Percentiles rank a stretch among this genome's conserved stretches.
Conservation (phyloP, 1,284 basidiomycete genomes). For the Moesziomyces parantarcticus region DNA sequence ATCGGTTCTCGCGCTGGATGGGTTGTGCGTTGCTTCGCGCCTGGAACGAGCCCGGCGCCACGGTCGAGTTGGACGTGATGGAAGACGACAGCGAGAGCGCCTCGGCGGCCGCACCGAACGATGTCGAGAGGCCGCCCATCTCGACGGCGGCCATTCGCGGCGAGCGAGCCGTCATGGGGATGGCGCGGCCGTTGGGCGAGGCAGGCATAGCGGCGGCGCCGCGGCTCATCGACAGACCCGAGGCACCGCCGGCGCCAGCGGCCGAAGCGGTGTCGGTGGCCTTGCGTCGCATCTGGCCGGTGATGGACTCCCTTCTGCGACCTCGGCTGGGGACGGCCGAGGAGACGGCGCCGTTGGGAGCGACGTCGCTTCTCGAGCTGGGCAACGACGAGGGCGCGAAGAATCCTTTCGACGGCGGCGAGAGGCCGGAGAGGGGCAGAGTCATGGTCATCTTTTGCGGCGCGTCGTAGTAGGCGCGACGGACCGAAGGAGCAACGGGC, state of each 20-base stretch:
- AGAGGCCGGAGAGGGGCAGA: conserved; percentile 43
- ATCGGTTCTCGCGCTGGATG: conserved; percentile 37
- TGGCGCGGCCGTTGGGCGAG: conserved; percentile 48
- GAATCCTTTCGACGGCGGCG: conserved; percentile 52
- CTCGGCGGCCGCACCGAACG: conserved; percentile 64
- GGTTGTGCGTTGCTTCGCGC: conserved; percentile 35
- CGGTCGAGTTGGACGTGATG: conserved; percentile 44
- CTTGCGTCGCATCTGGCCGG: conserved; percentile 54
- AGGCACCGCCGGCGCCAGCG: conserved; percentile 52
- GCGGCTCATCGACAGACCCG: conserved; percentile 41
- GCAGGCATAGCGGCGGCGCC: conserved; percentile 17
- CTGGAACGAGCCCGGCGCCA: conserved; percentile 42
- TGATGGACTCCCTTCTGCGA: conserved; percentile 56
- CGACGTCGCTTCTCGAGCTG: conserved; percentile 18
- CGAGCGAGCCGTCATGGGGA: conserved; percentile 42
- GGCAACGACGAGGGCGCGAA: conserved; percentile 48
- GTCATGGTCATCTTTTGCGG: conserved; percentile 41
- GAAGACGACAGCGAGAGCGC: conserved; percentile 55
- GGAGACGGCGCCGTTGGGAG: conserved; percentile 30
- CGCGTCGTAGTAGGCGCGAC: conserved; percentile 33
- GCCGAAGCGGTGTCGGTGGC: conserved; percentile 47
- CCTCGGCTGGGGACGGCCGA: conserved; percentile 53
- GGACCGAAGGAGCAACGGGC: conserved; percentile 24
- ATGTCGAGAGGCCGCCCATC: conserved; percentile 55
- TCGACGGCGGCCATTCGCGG: conserved; percentile 37